phyloP scores from a whole-genome alignment of 192 early-diverging fungal species.

The Coemansia sp. region DNA sequence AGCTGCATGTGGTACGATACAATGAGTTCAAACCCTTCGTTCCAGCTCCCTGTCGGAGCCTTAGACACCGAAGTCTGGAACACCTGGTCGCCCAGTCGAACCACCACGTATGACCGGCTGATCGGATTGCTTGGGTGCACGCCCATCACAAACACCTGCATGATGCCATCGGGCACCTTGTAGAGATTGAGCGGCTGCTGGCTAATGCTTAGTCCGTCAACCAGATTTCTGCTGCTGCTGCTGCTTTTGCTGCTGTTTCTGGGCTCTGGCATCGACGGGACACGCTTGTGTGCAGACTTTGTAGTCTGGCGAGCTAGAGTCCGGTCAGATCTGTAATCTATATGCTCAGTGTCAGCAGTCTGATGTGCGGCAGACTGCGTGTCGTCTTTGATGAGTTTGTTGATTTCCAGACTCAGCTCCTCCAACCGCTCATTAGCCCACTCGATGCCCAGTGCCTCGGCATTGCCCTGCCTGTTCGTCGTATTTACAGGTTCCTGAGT shows the following conservation, averaged over 20 bases:
- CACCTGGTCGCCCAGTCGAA: constrained; percentile 66
- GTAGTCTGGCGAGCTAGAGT: neutral
- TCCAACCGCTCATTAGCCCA: constrained; percentile 46
- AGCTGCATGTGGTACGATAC: constrained; percentile 74
- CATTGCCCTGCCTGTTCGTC: neutral
- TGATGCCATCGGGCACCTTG: constrained; percentile 50
- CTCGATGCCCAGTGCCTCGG: neutral
- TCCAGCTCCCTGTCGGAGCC: constrained; percentile 62
- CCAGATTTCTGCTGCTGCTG: constrained; percentile 22
- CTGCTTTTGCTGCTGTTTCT: neutral
- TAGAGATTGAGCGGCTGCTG: constrained; percentile 56
- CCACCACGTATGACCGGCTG: constrained; percentile 63
- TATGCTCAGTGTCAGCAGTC: neutral
- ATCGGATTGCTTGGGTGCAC: constrained; percentile 61
- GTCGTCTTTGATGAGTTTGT: constrained; percentile 28
- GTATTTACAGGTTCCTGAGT: constrained; percentile 5
- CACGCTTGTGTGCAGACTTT: constrained; percentile 5
- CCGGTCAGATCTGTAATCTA: neutral
- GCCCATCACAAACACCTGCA: constrained; percentile 64
- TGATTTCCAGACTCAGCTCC: constrained; percentile 42
- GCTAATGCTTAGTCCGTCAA: constrained; percentile 39
- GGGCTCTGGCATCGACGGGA: constrained; percentile 28
- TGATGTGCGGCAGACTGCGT: neutral
- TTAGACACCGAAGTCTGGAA: constrained; percentile 66
- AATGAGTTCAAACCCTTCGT: constrained; percentile 69